Conservation (phyloP, 1,284 basidiomycete species). For the Ustilago loliicola region DNA sequence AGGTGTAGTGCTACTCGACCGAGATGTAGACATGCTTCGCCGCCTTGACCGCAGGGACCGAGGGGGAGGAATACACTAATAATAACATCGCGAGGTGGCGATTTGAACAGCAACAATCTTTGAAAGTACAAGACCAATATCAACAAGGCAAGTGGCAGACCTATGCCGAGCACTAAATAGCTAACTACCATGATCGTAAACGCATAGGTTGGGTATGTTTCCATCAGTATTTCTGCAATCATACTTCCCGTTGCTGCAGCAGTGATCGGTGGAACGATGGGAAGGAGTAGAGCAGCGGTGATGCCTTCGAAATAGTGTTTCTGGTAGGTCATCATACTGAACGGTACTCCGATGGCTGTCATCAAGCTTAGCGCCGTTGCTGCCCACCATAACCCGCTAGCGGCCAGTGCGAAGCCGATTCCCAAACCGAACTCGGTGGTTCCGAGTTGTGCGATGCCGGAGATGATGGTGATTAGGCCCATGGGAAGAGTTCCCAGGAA, state of each 20-base stretch:
- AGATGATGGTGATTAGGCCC: slow-evolving; percentile 61
- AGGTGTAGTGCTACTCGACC: slow-evolving; percentile 49
- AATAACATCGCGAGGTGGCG: slow-evolving; percentile 61
- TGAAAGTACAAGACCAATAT: slow-evolving; percentile 64
- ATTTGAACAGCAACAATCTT: slow-evolving; percentile 60
- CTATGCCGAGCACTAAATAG: slow-evolving; percentile 61
- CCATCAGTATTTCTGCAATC: slow-evolving; percentile 52
- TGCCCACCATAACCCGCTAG: slow-evolving; percentile 55
- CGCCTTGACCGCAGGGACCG: slow-evolving; percentile 63
- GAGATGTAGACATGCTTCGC: slow-evolving; percentile 61
- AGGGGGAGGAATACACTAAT: slow-evolving; percentile 60
- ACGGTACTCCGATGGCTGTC: slow-evolving; percentile 56
- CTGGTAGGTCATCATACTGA: slow-evolving; percentile 63
- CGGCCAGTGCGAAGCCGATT: slow-evolving; percentile 38
- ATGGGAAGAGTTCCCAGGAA: slow-evolving; percentile 61
- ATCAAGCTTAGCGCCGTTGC: slow-evolving; percentile 39
- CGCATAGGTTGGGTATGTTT: slow-evolving; percentile 50
- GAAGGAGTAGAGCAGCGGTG: slow-evolving; percentile 58
- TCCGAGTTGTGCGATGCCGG: slow-evolving; percentile 54
- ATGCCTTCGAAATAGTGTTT: slow-evolving; percentile 59
- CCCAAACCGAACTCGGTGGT: slow-evolving; percentile 52
- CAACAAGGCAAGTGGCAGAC: slow-evolving; percentile 55
- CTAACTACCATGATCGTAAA: slow-evolving; percentile 57
- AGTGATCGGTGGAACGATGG: slow-evolving; percentile 63
- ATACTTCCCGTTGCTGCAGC: slow-evolving; percentile 55